These are phyloP conservation scores for Anethum foeniculum DNA, from an alignment of 140 eudicot genomes.

Conservation along the genomic window DNA sequence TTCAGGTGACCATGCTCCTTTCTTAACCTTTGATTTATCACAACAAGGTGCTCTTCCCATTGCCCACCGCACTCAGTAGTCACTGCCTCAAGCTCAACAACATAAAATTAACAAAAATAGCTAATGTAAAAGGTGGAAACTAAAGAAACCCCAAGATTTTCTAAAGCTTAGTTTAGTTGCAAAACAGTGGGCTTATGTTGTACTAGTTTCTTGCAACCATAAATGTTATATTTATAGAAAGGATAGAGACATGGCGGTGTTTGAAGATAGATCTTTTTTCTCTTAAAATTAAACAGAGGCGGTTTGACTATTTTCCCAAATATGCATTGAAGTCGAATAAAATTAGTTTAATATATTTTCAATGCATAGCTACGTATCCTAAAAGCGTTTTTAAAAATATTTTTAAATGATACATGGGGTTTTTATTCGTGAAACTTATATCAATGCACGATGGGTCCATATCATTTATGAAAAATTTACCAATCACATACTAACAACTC, in stretches of 20 bases:
- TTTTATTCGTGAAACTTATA: too few relatives aligned
- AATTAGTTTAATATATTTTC: too few relatives aligned
- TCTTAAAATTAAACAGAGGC: neutral
- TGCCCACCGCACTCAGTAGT: neutral
- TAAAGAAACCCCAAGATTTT: neutral
- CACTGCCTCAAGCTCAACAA: neutral
- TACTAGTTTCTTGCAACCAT: neutral
- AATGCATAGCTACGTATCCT: too few relatives aligned
- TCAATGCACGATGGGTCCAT: too few relatives aligned
- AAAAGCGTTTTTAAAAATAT: too few relatives aligned
- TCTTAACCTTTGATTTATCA: constrained; percentile 76
- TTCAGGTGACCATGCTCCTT: constrained; percentile 93
- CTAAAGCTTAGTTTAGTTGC: neutral
- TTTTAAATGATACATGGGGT: too few relatives aligned
- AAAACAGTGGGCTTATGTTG: neutral
- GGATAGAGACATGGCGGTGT: too few relatives aligned
- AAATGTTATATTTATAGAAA: neutral
- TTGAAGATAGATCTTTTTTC: neutral
- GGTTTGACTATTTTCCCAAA: neutral
- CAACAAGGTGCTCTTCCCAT: constrained; percentile 93
- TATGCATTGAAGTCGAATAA: too few relatives aligned
- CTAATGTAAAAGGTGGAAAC: neutral
- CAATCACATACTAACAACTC: too few relatives aligned
- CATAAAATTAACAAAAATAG: constrained; percentile 4
- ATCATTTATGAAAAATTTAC: too few relatives aligned